Percentiles rank a stretch among this genome's conserved stretches.
Evolutionary conservation across 148 eudicot genomes (phyloP).

Genomic region (Persicaria maculosa): DNA sequence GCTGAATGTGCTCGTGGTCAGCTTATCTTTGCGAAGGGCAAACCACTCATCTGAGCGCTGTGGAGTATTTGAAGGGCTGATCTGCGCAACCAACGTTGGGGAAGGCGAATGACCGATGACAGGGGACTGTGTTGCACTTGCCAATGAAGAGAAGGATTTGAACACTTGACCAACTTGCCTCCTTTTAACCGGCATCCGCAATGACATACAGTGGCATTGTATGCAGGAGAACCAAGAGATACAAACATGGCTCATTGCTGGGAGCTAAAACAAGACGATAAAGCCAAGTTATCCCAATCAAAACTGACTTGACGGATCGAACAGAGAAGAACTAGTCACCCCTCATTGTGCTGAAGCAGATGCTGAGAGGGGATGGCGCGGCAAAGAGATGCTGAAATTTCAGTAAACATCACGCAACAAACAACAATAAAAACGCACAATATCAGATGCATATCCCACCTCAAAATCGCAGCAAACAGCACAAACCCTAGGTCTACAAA

Average conservation of each 20-base stretch:
- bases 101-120: background rate
- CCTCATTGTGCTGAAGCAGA: too few species aligned
- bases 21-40: slow-evolving; percentile 72
- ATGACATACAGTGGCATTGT: background rate
- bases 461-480: too few species aligned
- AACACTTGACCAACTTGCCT: background rate
- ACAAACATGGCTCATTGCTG: slow-evolving; percentile 4
- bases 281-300: background rate
- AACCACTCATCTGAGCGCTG: slow-evolving; percentile 96
- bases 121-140: background rate
- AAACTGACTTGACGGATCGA: too few species aligned
- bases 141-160: slow-evolving; percentile 1
- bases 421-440: too few species aligned
- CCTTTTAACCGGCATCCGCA: background rate
- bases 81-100: background rate
- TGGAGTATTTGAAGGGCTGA: slow-evolving; percentile 20
- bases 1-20: slow-evolving; percentile 85
- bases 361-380: too few species aligned
- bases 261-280: background rate
- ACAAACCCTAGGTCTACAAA: too few species aligned
- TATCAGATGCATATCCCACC: too few species aligned
- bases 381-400: too few species aligned
- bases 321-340: too few species aligned
- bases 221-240: background rate
- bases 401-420: too few species aligned